These are phyloP conservation scores for Dioscorea alata DNA, from an alignment of 106 monocot species.

Conservation along the genomic window DNA sequence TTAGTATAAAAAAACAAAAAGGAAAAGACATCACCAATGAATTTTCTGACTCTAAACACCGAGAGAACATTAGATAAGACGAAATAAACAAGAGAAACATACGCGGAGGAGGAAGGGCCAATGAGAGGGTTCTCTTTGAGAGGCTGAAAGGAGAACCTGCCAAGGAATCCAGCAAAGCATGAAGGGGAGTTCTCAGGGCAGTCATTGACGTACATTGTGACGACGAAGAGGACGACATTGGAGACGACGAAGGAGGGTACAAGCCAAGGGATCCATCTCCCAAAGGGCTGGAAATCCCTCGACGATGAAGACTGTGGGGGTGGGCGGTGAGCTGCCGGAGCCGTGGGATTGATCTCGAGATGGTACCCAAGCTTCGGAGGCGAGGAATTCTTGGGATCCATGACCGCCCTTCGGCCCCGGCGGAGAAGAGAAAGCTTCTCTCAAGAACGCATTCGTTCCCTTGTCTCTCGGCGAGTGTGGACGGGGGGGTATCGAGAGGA, in stretches of 20 bases:
- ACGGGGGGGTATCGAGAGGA: background rate
- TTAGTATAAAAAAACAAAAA: no score
- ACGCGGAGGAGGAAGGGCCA: conserved; percentile 80
- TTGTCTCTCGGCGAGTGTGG: background rate
- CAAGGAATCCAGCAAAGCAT: conserved; percentile 43
- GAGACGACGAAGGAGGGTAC: conserved; percentile 40
- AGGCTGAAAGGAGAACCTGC: conserved; percentile 91
- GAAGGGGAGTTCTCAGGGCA: conserved; percentile 40
- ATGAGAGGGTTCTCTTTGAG: conserved; percentile 82
- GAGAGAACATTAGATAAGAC: no score
- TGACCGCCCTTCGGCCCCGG: background rate
- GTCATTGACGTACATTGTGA: conserved; percentile 80
- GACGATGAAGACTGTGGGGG: background rate
- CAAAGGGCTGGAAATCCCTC: conserved; percentile 30
- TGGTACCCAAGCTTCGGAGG: background rate
- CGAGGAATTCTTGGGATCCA: background rate
- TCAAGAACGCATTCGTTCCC: background rate
- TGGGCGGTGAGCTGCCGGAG: background rate
- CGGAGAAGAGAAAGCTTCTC: background rate
- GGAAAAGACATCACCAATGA: no score
- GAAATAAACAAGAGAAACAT: conserved; percentile 5
- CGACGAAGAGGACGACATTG: conserved; percentile 41
- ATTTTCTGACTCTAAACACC: no score
- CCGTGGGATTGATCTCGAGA: background rate
- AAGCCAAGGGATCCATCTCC: conserved; percentile 55